A percentile compares a stretch with the other conserved stretches of the same genome.
Conservation (phyloP, 129 eudicot species). For the Glebionis coronaria region DNA sequence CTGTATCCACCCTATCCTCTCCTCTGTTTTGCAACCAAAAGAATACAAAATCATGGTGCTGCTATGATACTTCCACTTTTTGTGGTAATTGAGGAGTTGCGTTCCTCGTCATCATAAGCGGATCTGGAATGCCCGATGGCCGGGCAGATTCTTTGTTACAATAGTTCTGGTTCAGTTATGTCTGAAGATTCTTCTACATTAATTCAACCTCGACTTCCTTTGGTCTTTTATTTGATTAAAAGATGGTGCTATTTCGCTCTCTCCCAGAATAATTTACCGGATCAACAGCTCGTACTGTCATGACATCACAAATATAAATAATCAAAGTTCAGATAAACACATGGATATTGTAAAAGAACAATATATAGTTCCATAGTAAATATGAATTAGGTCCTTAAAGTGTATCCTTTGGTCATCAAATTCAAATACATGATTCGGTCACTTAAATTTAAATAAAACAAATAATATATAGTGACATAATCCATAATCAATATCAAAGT, state of each 20-base stretch:
- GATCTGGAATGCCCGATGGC: constrained; percentile 44
- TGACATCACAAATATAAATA: constrained; percentile 2
- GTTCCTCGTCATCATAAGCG: constrained; percentile 87
- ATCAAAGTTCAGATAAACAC: constrained; percentile 15
- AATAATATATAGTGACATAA: too few species aligned
- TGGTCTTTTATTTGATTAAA: constrained; percentile 52
- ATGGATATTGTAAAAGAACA: not conserved
- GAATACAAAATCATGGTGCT: constrained; percentile 55
- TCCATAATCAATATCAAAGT: too few species aligned
- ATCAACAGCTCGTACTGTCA: constrained; percentile 60
- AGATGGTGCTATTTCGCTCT: constrained; percentile 44
- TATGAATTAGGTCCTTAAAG: too few species aligned
- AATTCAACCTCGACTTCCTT: constrained; percentile 58
- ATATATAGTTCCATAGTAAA: not conserved
- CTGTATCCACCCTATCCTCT: too few species aligned
- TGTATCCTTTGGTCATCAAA: too few species aligned
- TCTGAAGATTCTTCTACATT: constrained; percentile 75
- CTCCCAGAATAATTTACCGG: constrained; percentile 69
- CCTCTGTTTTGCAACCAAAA: too few species aligned
- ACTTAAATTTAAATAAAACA: too few species aligned
- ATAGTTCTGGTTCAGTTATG: constrained; percentile 51
- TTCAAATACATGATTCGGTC: too few species aligned
- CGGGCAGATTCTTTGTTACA: constrained; percentile 67
- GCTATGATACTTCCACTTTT: constrained; percentile 89
- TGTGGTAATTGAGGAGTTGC: constrained; percentile 83